Percentiles rank a stretch among this genome's conserved stretches.
These are phyloP conservation scores for Neurospora sp. DNA, from an alignment of 2,329 filamentous ascomycete species.

Conservation along the genomic window DNA sequence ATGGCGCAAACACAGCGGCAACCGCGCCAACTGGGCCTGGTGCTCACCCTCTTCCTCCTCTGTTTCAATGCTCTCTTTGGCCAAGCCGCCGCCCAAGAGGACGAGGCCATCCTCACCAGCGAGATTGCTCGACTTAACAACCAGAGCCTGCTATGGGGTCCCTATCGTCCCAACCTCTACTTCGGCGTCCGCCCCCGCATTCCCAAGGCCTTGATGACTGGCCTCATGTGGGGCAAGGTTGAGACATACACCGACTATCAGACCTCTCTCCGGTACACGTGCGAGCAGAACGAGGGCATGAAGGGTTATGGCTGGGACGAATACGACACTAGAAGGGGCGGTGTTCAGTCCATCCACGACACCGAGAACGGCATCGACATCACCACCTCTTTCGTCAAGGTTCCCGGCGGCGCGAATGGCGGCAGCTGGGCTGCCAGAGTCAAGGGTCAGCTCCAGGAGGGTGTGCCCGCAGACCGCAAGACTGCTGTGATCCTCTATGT, in stretches of 20 bases:
- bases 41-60: constrained; percentile 17
- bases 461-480: constrained; percentile 56
- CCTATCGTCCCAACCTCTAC: constrained; percentile 87
- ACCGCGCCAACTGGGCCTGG: constrained; percentile 19
- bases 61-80: constrained; percentile 15
- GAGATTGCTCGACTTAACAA: constrained; percentile 53
- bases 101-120: constrained; percentile 31
- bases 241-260: constrained; percentile 70
- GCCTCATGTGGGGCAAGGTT: constrained; percentile 80
- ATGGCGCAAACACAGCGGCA: constrained; percentile 12
- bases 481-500: constrained; percentile 77
- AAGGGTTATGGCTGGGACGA: constrained; percentile 96
- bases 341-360: constrained; percentile 84
- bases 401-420: constrained; percentile 73
- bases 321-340: constrained; percentile 82
- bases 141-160: constrained; percentile 87
- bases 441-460: constrained; percentile 66
- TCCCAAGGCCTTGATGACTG: constrained; percentile 69
- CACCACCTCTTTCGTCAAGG: constrained; percentile 87
- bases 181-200: constrained; percentile 80
- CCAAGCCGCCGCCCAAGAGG: constrained; percentile 12
- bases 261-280: constrained; percentile 79
- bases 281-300: constrained; percentile 91
- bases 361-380: constrained; percentile 80
- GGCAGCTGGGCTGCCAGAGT: constrained; percentile 89